Percentiles rank a stretch among this genome's conserved stretches.
phyloP scores from a whole-genome alignment of 1,139 yeast genomes.

The Kurtzmaniella natalensis region DNA sequence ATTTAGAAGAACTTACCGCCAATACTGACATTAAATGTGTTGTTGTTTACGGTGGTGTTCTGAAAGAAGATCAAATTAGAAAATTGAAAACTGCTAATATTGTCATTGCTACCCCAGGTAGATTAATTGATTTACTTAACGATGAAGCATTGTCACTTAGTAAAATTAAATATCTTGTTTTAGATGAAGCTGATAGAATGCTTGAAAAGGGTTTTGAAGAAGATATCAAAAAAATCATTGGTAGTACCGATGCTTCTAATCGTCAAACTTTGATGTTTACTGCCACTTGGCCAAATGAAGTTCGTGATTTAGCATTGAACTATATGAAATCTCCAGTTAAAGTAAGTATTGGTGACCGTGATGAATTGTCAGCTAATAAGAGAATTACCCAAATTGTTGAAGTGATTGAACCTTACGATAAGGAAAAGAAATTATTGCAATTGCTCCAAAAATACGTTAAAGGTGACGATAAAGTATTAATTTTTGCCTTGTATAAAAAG shows the following conservation, averaged over 20 bases:
- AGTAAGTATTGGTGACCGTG: slow-evolving; percentile 90
- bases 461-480: slow-evolving; percentile 76
- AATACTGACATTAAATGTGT: slow-evolving; percentile 65
- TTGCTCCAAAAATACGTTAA: slow-evolving; percentile 72
- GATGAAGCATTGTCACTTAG: slow-evolving; percentile 79
- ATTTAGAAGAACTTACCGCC: slow-evolving; percentile 62
- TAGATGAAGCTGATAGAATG: slow-evolving; percentile 99
- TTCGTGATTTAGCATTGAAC: slow-evolving; percentile 83
- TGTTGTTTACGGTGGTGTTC: slow-evolving; percentile 96
- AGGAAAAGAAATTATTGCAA: slow-evolving; percentile 72
- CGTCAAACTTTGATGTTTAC: slow-evolving; percentile 89
- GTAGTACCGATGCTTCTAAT: slow-evolving; percentile 37
- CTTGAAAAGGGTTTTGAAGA: slow-evolving; percentile 94
- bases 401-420: slow-evolving; percentile 78
- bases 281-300: slow-evolving; percentile 90
- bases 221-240: slow-evolving; percentile 81
- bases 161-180: slow-evolving; percentile 69
- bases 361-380: slow-evolving; percentile 90
- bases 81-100: slow-evolving; percentile 59
- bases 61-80: slow-evolving; percentile 84
- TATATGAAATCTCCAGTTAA: slow-evolving; percentile 84
- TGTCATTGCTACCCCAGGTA: slow-evolving; percentile 96
- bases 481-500: slow-evolving; percentile 92
- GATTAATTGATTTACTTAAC: slow-evolving; percentile 83
- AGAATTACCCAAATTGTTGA: slow-evolving; percentile 91